phyloP scores from a whole-genome alignment of 345 rosid species.

The Brassica nigra region DNA sequence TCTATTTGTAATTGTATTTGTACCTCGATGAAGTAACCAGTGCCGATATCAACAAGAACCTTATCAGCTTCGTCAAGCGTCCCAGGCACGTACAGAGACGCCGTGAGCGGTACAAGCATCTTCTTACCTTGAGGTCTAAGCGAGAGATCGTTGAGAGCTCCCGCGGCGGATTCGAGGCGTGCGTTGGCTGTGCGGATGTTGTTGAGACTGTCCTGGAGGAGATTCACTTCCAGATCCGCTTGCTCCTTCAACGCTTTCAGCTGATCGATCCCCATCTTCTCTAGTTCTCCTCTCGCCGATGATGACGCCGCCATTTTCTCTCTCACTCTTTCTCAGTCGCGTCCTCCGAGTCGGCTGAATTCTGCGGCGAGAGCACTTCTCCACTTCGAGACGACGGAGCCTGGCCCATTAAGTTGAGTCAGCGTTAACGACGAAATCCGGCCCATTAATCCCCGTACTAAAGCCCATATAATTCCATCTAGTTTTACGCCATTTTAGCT shows the following conservation, averaged over 20 bases:
- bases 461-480: not conserved
- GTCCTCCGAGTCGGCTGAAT: slow-evolving; percentile 17
- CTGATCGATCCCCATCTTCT: slow-evolving; percentile 87
- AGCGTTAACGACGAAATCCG: not conserved
- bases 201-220: slow-evolving; percentile 91
- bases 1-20: no score
- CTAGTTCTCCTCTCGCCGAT: slow-evolving; percentile 55
- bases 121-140: slow-evolving; percentile 75
- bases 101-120: slow-evolving; percentile 91
- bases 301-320: slow-evolving; percentile 49
- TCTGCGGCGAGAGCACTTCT: not conserved
- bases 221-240: slow-evolving; percentile 85
- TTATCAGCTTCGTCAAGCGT: slow-evolving; percentile 77
- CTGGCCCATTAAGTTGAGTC: slow-evolving; percentile 4
- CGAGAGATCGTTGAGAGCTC: slow-evolving; percentile 84
- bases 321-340: slow-evolving; percentile 11
- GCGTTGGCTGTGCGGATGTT: slow-evolving; percentile 91
- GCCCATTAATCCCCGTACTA: not conserved
- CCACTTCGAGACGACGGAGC: slow-evolving; percentile 1
- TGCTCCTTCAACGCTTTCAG: slow-evolving; percentile 87
- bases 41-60: slow-evolving; percentile 91
- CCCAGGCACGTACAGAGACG: slow-evolving; percentile 91
- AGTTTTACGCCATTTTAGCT: no score
- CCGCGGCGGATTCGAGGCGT: slow-evolving; percentile 78
- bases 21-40: slow-evolving; percentile 99